Percentiles rank a stretch among this genome's conserved stretches.
Conservation (phyloP, 164 flowering plant genomes). For the Protea cynaroides region DNA sequence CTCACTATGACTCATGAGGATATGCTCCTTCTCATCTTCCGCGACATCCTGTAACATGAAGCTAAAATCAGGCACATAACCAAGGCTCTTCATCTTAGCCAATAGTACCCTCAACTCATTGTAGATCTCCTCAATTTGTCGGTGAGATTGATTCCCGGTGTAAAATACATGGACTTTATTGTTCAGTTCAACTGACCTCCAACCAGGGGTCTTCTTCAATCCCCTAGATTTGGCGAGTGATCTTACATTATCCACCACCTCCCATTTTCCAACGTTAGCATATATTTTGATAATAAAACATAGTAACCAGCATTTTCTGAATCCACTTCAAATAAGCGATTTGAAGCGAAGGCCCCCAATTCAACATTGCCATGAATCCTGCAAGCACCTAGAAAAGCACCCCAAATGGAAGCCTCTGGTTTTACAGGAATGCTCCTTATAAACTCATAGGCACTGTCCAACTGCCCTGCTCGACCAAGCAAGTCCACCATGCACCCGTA, state of each 20-base stretch:
- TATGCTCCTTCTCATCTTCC: slow-evolving; percentile 66
- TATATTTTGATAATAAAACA: slow-evolving; percentile 61
- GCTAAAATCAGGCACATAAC: slow-evolving; percentile 57
- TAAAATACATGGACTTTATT: slow-evolving; percentile 49
- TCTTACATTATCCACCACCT: slow-evolving; percentile 49
- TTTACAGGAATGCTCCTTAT: slow-evolving; percentile 46
- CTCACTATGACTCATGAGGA: slow-evolving; percentile 53
- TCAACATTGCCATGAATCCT: slow-evolving; percentile 54
- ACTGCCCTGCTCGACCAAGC: slow-evolving; percentile 52
- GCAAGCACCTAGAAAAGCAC: slow-evolving; percentile 63
- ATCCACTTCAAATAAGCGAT: slow-evolving; percentile 45
- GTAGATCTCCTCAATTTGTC: slow-evolving; percentile 37
- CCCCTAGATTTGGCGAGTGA: slow-evolving; percentile 51
- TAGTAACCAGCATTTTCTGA: slow-evolving; percentile 66
- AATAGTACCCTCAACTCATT: slow-evolving; percentile 32
- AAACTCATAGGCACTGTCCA: slow-evolving; percentile 46
- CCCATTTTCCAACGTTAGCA: slow-evolving; percentile 56
- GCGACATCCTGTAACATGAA: slow-evolving; percentile 74
- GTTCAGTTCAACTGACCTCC: slow-evolving; percentile 60
- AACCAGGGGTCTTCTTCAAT: slow-evolving; percentile 67
- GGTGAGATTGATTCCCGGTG: slow-evolving; percentile 54
- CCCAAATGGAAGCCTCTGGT: slow-evolving; percentile 66
- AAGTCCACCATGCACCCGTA: slow-evolving; percentile 77
- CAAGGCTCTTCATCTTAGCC: slow-evolving; percentile 49
- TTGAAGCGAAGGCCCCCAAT: slow-evolving; percentile 47